Base-by-base conservation (phyloP, 1,284 basidiomycete species). In the Moesziomyces antarcticus region DNA sequence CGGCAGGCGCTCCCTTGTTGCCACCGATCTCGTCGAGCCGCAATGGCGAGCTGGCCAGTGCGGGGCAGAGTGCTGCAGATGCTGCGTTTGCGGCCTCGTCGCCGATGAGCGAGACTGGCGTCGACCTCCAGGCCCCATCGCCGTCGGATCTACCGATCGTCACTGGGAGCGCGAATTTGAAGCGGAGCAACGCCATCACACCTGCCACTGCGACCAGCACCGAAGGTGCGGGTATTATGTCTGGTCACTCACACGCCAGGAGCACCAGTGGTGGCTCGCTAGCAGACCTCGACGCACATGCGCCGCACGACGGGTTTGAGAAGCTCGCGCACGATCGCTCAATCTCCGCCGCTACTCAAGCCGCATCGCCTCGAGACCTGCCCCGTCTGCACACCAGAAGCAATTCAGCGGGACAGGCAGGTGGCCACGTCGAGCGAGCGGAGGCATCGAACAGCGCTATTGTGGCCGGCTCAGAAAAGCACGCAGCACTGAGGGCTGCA, bases 171-270 rank as follows among this genome's bases (percentile, higher is more conserved):
- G 54, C 59, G 6, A 64, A 48, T 43, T 47, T 76, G 46, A 76
- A 70, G 43, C 45, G 74, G 16, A 76, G 65, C 56, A 76, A 76
- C 41, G 74, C 74, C 16, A 69, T 76, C 55, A 65, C 56, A 44
- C 62, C 71, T 5, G 65, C 60, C 7, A 54, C 43, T 8, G 57
- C 46, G 13, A 56, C 25, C 11, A 55, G 25, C 20, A 53, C 43
- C 45, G 65, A 62, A 20, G 42, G 45, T 6, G 18, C 56, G 0
- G 45, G 52, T 41, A 35, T 43, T 40, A 37, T 25, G 1, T 24
- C 25, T 14, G 54, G 33, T 20, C 37, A 27, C 9, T 33, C 46
- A 16, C 46, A 59, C n/a, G 40, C 40, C 4, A 56, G 56, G 22
- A 40, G 46, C 35, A 33, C 43, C 22, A 56, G 52, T 27, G 48